Percentiles rank a stretch among this genome's conserved stretches.
Conservation (phyloP, 2,329 filamentous ascomycete genomes). For the Chrysosporium keratinophilum region DNA sequence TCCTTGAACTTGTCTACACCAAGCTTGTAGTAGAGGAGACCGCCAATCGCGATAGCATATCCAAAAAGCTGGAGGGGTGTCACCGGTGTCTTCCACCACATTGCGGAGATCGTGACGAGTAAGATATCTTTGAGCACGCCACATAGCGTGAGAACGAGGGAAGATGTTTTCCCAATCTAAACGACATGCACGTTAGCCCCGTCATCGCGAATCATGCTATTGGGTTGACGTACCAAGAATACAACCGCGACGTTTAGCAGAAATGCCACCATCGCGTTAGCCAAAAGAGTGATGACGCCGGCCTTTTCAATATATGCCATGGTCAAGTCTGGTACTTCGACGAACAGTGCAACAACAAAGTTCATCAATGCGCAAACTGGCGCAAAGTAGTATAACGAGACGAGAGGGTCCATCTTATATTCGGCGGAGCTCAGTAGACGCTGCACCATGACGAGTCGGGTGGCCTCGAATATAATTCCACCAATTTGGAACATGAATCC, state of each 20-base stretch:
- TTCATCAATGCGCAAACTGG: conserved; percentile 78
- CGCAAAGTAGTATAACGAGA: conserved; percentile 82
- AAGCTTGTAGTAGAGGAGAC: conserved; percentile 59
- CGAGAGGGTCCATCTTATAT: conserved; percentile 80
- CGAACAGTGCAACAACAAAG: conserved; percentile 55
- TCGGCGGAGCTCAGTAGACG: conserved; percentile 65
- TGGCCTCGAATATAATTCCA: conserved; percentile 70
- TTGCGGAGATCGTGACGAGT: conserved; percentile 63
- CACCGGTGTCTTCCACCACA: conserved; percentile 67
- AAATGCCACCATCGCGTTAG: conserved; percentile 71
- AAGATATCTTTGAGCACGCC: conserved; percentile 84
- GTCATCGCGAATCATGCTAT: not conserved
- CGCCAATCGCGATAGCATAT: conserved; percentile 60
- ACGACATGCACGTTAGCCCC: conserved; percentile 12
- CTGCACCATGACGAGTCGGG: conserved; percentile 76
- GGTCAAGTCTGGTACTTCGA: conserved; percentile 58
- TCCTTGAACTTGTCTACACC: conserved; percentile 71
- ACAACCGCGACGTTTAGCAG: conserved; percentile 73
- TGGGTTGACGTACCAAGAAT: conserved; percentile 54
- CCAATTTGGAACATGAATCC: conserved; percentile 61
- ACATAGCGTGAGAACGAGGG: conserved; percentile 72
- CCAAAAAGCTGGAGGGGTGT: conserved; percentile 62
- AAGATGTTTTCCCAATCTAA: conserved; percentile 79
- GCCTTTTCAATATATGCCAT: conserved; percentile 56
- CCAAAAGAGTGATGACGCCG: conserved; percentile 55